These are phyloP conservation scores for Cerrena zonata DNA, from an alignment of 1,284 basidiomycete genomes.

Conservation along the genomic window DNA sequence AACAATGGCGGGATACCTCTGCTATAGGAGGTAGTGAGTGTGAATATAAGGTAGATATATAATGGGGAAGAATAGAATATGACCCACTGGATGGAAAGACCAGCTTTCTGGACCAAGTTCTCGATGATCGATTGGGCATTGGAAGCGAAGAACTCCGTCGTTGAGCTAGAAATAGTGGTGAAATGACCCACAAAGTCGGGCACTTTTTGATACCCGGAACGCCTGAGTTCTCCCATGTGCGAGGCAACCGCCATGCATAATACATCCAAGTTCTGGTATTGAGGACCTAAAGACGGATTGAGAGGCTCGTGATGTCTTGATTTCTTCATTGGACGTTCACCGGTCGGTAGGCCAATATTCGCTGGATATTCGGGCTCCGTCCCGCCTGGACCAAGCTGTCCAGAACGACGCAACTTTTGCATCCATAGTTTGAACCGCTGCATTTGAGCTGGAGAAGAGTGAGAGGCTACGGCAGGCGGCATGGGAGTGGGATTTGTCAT, in stretches of 20 bases:
- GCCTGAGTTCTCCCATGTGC: background rate
- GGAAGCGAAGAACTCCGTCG: background rate
- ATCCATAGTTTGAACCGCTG: slow-evolving; percentile 1
- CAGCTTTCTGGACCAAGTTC: background rate
- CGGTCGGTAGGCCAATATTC: background rate
- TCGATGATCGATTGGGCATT: background rate
- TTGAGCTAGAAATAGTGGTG: background rate
- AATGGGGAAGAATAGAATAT: background rate
- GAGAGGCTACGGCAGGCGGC: background rate
- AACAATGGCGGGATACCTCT: background rate
- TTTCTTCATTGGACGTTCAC: background rate
- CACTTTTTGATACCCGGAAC: background rate
- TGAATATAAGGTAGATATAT: background rate
- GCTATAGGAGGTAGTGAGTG: background rate
- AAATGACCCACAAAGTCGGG: background rate
- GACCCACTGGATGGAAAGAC: background rate
- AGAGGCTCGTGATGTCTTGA: background rate
- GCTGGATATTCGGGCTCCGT: background rate
- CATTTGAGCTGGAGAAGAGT: background rate
- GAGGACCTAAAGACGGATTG: background rate
- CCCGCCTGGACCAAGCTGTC: background rate
- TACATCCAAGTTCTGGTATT: background rate
- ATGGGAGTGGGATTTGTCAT: background rate
- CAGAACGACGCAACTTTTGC: background rate
- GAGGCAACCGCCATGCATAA: background rate